A percentile compares a stretch with the other conserved stretches of the same genome.
Conservation (phyloP, 768 basidiomycete genomes). For the Hemileccinum impolitum region DNA sequence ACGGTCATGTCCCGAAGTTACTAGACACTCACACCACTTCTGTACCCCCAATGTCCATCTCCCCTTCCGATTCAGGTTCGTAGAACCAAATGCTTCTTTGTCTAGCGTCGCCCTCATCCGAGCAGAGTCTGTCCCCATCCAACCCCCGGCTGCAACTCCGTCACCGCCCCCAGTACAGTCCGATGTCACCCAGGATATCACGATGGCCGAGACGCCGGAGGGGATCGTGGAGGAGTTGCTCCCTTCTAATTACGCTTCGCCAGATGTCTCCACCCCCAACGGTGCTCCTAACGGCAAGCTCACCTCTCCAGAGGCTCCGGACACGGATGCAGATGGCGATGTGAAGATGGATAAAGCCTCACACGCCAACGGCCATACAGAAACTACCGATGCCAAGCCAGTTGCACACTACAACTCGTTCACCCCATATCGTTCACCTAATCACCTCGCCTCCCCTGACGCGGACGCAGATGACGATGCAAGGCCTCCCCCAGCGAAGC, state of each 20-base stretch:
- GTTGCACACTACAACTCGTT: conserved; percentile 33
- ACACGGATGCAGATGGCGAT: conserved; percentile 28
- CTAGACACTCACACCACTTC: conserved; percentile 26
- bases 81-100: conserved; percentile 16
- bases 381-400: conserved; percentile 3
- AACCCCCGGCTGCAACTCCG: conserved; percentile 45
- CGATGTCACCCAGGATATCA: conserved; percentile 50
- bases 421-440: conserved; percentile 33
- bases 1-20: conserved; percentile 62
- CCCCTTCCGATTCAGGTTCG: conserved; percentile 51
- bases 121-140: conserved; percentile 42
- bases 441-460: conserved; percentile 26
- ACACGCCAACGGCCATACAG: conserved; percentile 26
- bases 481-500: conserved; percentile 78
- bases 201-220: conserved; percentile 43
- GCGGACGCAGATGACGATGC: conserved; percentile 43
- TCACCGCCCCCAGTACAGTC: conserved; percentile 44
- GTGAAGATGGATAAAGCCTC: conserved; percentile 27
- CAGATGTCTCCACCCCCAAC: conserved; percentile 7
- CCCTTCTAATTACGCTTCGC: conserved; percentile 9
- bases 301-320: conserved; percentile 30
- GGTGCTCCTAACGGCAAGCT: conserved; percentile 22
- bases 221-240: conserved; percentile 14
- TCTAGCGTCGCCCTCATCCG: conserved; percentile 27
- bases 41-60: conserved; percentile 36